Evolutionary conservation across 306 rosid species (phyloP).

Genomic region (Luffa aegyptiaca): DNA sequence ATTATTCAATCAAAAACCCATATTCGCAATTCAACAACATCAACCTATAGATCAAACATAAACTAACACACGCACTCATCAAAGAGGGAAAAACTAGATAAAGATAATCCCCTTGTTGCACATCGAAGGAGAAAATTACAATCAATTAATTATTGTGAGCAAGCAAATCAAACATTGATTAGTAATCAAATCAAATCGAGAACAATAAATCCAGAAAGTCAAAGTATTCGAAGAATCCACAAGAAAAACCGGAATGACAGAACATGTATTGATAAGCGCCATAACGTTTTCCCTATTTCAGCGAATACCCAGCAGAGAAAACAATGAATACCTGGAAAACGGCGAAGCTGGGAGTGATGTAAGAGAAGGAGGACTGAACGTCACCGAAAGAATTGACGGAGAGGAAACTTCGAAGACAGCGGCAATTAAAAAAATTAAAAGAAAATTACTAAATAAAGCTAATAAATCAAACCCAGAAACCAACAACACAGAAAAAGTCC

Average conservation of each 20-base stretch:
- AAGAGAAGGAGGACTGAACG: conserved; percentile 70
- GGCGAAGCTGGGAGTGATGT: conserved; percentile 49
- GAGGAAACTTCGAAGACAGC: too few relatives aligned
- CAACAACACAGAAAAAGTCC: too few relatives aligned
- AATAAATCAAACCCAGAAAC: too few relatives aligned
- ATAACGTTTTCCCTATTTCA: neutral
- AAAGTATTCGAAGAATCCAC: neutral
- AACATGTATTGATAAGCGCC: neutral
- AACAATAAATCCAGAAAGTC: neutral
- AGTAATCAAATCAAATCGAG: neutral
- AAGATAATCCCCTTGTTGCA: neutral
- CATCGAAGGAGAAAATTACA: neutral
- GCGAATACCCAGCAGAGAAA: neutral
- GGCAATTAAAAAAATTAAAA: too few relatives aligned
- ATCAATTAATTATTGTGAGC: neutral
- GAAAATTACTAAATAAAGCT: too few relatives aligned
- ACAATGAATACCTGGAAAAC: conserved; percentile 52
- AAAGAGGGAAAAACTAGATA: neutral
- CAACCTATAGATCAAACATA: neutral
- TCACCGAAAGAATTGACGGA: conserved; percentile 58
- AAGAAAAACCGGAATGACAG: neutral
- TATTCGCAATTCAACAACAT: neutral
- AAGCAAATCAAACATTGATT: neutral
- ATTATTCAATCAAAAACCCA: neutral
- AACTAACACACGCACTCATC: neutral